A percentile compares a stretch with the other conserved stretches of the same genome.
phyloP scores from a whole-genome alignment of 768 basidiomycete species.

The Leucocoprinus birnbaumii region DNA sequence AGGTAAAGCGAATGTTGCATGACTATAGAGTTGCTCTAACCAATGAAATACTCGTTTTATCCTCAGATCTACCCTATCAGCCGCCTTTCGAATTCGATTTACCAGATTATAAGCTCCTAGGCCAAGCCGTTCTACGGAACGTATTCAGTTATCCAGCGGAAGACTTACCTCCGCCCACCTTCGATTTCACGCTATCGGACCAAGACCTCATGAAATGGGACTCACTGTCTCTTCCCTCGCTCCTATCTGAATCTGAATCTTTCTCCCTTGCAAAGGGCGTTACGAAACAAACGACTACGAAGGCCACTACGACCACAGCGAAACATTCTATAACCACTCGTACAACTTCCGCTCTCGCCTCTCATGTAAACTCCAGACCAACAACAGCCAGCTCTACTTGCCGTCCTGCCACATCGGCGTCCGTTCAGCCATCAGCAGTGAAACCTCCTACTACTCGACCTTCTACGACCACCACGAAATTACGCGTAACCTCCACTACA shows the following conservation, averaged over 20 bases:
- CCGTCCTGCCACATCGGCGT: constrained; percentile 2
- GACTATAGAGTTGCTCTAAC: neutral
- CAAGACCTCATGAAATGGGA: constrained; percentile 25
- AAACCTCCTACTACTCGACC: neutral
- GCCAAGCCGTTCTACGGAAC: constrained; percentile 29
- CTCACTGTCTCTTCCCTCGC: constrained; percentile 23
- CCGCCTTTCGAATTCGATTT: constrained; percentile 44
- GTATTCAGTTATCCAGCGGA: constrained; percentile 31
- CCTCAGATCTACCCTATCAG: constrained; percentile 37
- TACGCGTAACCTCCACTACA: neutral
- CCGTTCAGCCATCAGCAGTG: neutral
- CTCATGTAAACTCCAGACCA: neutral
- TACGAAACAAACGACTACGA: neutral
- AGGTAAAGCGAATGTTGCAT: constrained; percentile 20
- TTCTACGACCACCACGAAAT: neutral
- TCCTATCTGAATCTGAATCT: constrained; percentile 13
- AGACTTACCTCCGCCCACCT: constrained; percentile 26
- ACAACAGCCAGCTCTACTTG: neutral
- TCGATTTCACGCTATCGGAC: constrained; percentile 22
- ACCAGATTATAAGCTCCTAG: constrained; percentile 41
- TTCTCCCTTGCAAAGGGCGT: neutral
- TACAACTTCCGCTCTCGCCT: neutral
- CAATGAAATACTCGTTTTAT: neutral
- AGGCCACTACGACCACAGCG: neutral
- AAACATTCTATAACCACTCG: neutral